Base-by-base conservation (phyloP, 2,329 filamentous ascomycete species). In the Beauveria rudraprayagi region DNA sequence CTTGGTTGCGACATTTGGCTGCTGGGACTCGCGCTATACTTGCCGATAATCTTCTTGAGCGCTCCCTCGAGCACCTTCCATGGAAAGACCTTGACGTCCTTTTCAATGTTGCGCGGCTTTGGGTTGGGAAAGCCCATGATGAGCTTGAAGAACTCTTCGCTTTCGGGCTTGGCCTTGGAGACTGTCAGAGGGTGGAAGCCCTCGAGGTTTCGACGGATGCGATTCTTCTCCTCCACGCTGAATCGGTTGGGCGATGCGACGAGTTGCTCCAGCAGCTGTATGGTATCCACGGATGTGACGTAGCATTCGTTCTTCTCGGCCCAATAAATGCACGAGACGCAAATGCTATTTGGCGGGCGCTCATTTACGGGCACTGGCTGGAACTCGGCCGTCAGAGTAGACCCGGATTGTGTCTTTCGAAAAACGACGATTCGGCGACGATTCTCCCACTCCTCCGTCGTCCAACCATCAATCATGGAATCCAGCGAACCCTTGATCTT, bases 321-420 rank as follows among this genome's bases (percentile, higher is more conserved):
- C 94, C 94, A 99, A 80, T 87, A 92, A 70, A 99, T 99, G 78
- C 94, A 99, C 75, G 92, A 97, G 71, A 99, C 91, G 76, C 92
- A 96, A 63, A 95, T 93, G 75, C 89, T 92, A 76, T 93, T 90
- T 3, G 87, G 85, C 1, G 88, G 84, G 24, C 92, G 85, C 64
- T 96, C 90, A 68, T 91, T 90, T 16, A 86, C 85, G 17, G 89
- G 81, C 52, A 97, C 87, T 0, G 92, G 80, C 55, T 87, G 85
- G 77, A 97, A 97, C 16, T 82, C 88, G 16, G 91, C 85, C 40
- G 86, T 88, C 61, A 97, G 88, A 4, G 89, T 91, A 70, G 89
- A 92, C 30, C 91, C 92, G 40, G 80, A 81, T 74, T 97, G 93
- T 63, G 84, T 85, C 68, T 94, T 88, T 67, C 83, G 87, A 77